These are phyloP conservation scores for Talaromyces sp. DNA, from an alignment of 2,329 filamentous ascomycete genomes.

Conservation along the genomic window DNA sequence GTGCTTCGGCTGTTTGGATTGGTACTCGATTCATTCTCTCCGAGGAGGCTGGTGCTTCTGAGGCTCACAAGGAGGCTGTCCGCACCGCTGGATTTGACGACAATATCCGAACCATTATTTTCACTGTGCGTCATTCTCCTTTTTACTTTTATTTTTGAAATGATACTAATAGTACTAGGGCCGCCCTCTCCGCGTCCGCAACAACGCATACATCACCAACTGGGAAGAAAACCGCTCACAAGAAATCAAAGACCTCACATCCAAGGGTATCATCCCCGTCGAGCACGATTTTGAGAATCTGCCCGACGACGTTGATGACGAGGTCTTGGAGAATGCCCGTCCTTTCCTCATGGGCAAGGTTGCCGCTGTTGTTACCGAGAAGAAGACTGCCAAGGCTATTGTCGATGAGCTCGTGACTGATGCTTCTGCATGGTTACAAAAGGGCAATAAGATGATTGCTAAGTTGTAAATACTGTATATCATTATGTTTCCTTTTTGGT, in stretches of 20 bases:
- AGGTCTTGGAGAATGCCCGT: conserved; percentile 85
- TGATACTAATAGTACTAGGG: conserved; percentile 48
- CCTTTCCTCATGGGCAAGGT: conserved; percentile 97
- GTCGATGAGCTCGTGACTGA: conserved; percentile 91
- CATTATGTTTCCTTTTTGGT: not conserved
- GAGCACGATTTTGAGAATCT: conserved; percentile 91
- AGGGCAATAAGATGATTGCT: conserved; percentile 64
- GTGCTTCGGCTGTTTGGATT: conserved; percentile 90
- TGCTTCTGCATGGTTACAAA: conserved; percentile 68
- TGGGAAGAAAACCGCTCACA: conserved; percentile 89
- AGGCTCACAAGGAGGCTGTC: conserved; percentile 93
- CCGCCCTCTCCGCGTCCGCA: conserved; percentile 87
- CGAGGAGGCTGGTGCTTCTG: conserved; percentile 90
- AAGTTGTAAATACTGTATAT: conserved; percentile 61
- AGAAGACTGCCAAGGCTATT: conserved; percentile 84
- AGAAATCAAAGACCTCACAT: conserved; percentile 90
- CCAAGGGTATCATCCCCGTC: conserved; percentile 87
- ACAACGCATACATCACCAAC: conserved; percentile 88
- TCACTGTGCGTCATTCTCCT: conserved; percentile 58
- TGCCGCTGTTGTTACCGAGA: conserved; percentile 88
- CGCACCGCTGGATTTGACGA: conserved; percentile 89
- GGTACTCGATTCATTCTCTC: conserved; percentile 93
- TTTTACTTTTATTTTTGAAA: not conserved
- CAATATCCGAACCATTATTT: conserved; percentile 96
- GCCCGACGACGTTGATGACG: conserved; percentile 69